These are phyloP conservation scores for Saccharomycopsis amapae DNA, from an alignment of 805 yeast genomes.

Conservation along the genomic window DNA sequence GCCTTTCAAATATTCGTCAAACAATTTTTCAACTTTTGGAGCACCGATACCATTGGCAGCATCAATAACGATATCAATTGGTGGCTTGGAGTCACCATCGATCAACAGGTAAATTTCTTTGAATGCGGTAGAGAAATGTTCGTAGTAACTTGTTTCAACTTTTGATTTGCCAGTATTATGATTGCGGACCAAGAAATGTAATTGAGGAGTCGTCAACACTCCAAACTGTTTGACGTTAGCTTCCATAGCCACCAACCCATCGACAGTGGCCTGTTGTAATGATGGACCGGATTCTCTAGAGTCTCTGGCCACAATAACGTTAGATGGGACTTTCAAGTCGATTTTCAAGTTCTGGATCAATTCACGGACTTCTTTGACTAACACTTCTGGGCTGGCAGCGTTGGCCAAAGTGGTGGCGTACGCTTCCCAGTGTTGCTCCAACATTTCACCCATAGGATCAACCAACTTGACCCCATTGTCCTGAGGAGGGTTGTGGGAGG, in stretches of 20 bases:
- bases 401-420: slow-evolving; percentile 79
- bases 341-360: slow-evolving; percentile 39
- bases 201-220: slow-evolving; percentile 84
- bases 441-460: slow-evolving; percentile 90
- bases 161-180: slow-evolving; percentile 52
- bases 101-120: slow-evolving; percentile 32
- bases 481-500: slow-evolving; percentile 86
- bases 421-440: slow-evolving; percentile 75
- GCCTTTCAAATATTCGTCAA: slow-evolving; percentile 34
- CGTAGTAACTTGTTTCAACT: slow-evolving; percentile 62
- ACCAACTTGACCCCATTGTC: slow-evolving; percentile 93
- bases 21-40: slow-evolving; percentile 51
- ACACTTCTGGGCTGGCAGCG: slow-evolving; percentile 37
- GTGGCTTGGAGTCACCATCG: slow-evolving; percentile 20
- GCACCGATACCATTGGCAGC: slow-evolving; percentile 98
- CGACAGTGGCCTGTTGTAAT: slow-evolving; percentile 50
- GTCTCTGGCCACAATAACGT: slow-evolving; percentile 72
- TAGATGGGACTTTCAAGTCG: slow-evolving; percentile 36
- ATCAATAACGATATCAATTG: slow-evolving; percentile 59
- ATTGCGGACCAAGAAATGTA: slow-evolving; percentile 77
- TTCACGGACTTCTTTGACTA: slow-evolving; percentile 33
- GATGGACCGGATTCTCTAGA: slow-evolving; percentile 80
- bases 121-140: slow-evolving; percentile 51
- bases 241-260: slow-evolving; percentile 49
- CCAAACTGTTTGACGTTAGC: slow-evolving; percentile 50